A percentile compares a stretch with the other conserved stretches of the same genome.
Evolutionary conservation across 768 basidiomycete genomes (phyloP).

Genomic region (Gloeophyllum trabeum): DNA sequence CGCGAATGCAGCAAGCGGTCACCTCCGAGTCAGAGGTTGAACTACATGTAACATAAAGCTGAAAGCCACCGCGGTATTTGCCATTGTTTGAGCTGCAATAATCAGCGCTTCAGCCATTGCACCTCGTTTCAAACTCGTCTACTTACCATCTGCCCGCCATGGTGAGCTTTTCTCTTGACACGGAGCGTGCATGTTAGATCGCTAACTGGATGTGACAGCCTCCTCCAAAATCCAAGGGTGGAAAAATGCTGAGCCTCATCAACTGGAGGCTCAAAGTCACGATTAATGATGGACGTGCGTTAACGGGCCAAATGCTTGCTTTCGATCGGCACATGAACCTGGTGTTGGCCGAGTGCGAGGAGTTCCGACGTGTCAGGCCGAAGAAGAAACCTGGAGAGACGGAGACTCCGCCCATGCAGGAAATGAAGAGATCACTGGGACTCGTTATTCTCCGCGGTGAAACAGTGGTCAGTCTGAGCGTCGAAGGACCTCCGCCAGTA

Average conservation of each 20-base stretch:
- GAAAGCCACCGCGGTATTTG: too few relatives aligned
- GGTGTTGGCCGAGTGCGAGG: slow-evolving; percentile 96
- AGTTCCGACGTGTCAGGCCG: slow-evolving; percentile 84
- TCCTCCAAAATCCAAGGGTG: slow-evolving; percentile 95
- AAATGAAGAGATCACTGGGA: slow-evolving; percentile 95
- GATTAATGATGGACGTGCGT: slow-evolving; percentile 8
- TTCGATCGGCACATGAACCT: slow-evolving; percentile 99
- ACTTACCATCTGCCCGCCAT: too few relatives aligned
- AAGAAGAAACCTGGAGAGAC: slow-evolving; percentile 82
- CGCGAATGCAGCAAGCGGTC: too few relatives aligned
- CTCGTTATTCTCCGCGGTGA: slow-evolving; percentile 95
- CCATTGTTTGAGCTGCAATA: too few relatives aligned
- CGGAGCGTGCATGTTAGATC: too few relatives aligned
- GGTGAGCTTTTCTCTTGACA: too few relatives aligned
- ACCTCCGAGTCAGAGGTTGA: too few relatives aligned
- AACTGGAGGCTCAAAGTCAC: slow-evolving; percentile 97
- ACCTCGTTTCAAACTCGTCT: too few relatives aligned
- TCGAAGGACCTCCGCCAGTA: slow-evolving; percentile 91
- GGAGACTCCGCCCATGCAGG: slow-evolving; percentile 70
- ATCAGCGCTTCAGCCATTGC: too few relatives aligned
- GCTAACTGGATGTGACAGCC: too few relatives aligned
- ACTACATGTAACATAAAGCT: too few relatives aligned
- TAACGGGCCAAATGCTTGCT: slow-evolving; percentile 98
- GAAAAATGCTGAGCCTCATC: slow-evolving; percentile 95
- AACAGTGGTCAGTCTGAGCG: slow-evolving; percentile 87